These are phyloP conservation scores for Tagetes patula DNA, from an alignment of 129 eudicot genomes.

Conservation along the genomic window DNA sequence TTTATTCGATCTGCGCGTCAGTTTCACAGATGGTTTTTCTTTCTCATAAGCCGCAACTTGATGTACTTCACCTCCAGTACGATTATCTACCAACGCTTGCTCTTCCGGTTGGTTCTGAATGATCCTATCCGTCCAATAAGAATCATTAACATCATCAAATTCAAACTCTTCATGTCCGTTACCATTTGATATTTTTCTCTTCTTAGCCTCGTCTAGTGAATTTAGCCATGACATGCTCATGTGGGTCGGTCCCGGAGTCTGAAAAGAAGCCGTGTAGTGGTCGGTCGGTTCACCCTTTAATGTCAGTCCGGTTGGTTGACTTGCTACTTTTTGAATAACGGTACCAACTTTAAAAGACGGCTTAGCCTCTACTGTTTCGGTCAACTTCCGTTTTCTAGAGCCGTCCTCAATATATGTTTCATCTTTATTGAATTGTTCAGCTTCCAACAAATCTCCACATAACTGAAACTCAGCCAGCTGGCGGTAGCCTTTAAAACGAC, in stretches of 20 bases:
- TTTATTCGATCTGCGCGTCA: constrained; percentile 49
- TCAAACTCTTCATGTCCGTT: constrained; percentile 62
- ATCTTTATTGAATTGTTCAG: constrained; percentile 38
- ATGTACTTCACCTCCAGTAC: constrained; percentile 39
- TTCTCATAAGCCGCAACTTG: constrained; percentile 40
- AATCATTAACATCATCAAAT: constrained; percentile 78
- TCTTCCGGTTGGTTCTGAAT: constrained; percentile 72
- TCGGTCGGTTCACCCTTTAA: constrained; percentile 28
- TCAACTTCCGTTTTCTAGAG: constrained; percentile 56
- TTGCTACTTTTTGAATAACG: constrained; percentile 67
- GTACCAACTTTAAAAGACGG: constrained; percentile 83
- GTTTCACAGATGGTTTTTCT: constrained; percentile 41
- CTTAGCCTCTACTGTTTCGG: constrained; percentile 52
- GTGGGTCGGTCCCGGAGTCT: too few relatives aligned
- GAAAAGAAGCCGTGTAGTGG: constrained; percentile 19
- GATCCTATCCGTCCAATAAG: constrained; percentile 88
- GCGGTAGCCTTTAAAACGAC: constrained; percentile 53
- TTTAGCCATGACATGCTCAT: constrained; percentile 29
- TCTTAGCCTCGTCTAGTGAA: constrained; percentile 38
- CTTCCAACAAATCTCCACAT: constrained; percentile 51
- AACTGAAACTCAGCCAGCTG: constrained; percentile 49
- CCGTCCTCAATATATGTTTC: constrained; percentile 39
- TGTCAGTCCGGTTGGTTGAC: constrained; percentile 66
- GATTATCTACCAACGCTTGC: constrained; percentile 40
- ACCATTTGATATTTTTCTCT: constrained; percentile 46